These are phyloP conservation scores for Oidium heveae DNA, from an alignment of 2,329 filamentous ascomycete species.

Conservation along the genomic window DNA sequence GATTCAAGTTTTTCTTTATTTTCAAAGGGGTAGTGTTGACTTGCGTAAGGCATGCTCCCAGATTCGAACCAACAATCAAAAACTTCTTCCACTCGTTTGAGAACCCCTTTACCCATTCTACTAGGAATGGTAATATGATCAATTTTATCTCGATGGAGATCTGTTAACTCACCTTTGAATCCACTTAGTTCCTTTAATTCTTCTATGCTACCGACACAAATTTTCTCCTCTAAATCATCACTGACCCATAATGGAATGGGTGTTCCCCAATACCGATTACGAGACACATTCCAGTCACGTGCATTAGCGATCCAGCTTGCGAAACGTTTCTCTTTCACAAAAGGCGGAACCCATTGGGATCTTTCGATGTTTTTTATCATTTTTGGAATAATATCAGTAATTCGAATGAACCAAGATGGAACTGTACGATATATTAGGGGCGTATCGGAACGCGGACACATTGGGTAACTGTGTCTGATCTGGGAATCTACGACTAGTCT, in stretches of 20 bases:
- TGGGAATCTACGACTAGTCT: slow-evolving; percentile 66
- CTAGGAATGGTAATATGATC: slow-evolving; percentile 88
- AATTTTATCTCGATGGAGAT: slow-evolving; percentile 80
- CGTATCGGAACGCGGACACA: slow-evolving; percentile 87
- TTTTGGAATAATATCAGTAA: slow-evolving; percentile 56
- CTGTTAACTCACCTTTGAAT: slow-evolving; percentile 57
- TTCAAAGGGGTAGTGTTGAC: slow-evolving; percentile 77
- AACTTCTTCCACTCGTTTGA: slow-evolving; percentile 63
- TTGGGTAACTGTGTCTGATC: slow-evolving; percentile 74
- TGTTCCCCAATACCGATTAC: slow-evolving; percentile 89
- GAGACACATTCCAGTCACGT: slow-evolving; percentile 82
- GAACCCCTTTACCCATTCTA: slow-evolving; percentile 59
- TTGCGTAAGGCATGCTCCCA: slow-evolving; percentile 84
- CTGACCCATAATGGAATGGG: slow-evolving; percentile 82
- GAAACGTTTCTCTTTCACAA: slow-evolving; percentile 80
- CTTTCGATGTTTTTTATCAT: slow-evolving; percentile 79
- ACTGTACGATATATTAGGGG: slow-evolving; percentile 82
- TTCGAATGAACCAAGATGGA: slow-evolving; percentile 84
- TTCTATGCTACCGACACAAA: slow-evolving; percentile 64
- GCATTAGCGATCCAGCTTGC: slow-evolving; percentile 78
- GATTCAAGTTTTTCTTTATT: slow-evolving; percentile 59
- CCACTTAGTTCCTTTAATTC: slow-evolving; percentile 72
- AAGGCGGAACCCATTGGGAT: slow-evolving; percentile 76
- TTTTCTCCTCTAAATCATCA: slow-evolving; percentile 63
- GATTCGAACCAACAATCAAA: slow-evolving; percentile 98